phyloP scores from a whole-genome alignment of 768 basidiomycete species.

The Xerocomellus intermedius region DNA sequence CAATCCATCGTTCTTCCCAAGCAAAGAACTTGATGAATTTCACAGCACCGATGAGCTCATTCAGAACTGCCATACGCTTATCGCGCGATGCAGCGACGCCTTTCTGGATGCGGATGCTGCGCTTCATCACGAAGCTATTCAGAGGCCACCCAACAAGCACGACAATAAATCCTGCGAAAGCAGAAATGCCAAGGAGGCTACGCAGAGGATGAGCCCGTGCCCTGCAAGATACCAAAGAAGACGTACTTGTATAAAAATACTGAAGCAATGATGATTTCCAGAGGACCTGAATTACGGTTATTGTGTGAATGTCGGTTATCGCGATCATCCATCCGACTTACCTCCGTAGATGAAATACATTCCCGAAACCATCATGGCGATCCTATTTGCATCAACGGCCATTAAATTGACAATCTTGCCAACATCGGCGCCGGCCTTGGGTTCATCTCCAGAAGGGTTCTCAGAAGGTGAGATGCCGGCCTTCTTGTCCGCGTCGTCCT shows the following conservation, averaged over 20 bases:
- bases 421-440: slow-evolving; percentile 76
- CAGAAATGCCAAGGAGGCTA: slow-evolving; percentile 44
- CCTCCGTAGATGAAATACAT: slow-evolving; percentile 69
- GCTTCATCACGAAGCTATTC: slow-evolving; percentile 39
- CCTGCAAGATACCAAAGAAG: background rate
- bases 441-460: slow-evolving; percentile 40
- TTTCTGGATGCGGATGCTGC: slow-evolving; percentile 39
- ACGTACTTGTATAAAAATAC: slow-evolving; percentile 73
- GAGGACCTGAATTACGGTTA: slow-evolving; percentile 47
- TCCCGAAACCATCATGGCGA: slow-evolving; percentile 53
- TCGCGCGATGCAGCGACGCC: slow-evolving; percentile 37
- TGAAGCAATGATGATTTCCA: slow-evolving; percentile 73
- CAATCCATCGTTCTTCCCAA: slow-evolving; percentile 45
- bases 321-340: slow-evolving; percentile 19
- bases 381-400: slow-evolving; percentile 72
- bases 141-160: slow-evolving; percentile 40
- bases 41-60: slow-evolving; percentile 42
- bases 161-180: slow-evolving; percentile 47
- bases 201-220: slow-evolving; percentile 48
- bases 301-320: background rate
- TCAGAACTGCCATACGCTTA: slow-evolving; percentile 43
- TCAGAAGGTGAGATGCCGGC: slow-evolving; percentile 19
- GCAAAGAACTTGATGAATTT: slow-evolving; percentile 46
- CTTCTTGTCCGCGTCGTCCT: slow-evolving; percentile 24
- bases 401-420: slow-evolving; percentile 92